phyloP scores from a whole-genome alignment of 75 land plant species.

The Adiantum capillusveneris region DNA sequence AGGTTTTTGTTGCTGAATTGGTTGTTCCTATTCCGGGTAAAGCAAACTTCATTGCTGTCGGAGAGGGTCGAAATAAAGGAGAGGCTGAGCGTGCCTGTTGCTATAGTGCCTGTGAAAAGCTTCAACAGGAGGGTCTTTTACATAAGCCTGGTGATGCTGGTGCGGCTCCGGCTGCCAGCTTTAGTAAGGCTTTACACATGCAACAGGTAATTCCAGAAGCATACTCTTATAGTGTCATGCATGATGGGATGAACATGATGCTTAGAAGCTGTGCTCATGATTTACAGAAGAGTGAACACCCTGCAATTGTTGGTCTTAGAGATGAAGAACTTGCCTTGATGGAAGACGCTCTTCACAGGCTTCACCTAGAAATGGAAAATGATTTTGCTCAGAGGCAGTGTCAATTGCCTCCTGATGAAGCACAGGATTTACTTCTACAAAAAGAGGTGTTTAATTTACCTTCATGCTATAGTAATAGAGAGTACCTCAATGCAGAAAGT shows the following conservation, averaged over 20 bases:
- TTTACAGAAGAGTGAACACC: conserved; percentile 20
- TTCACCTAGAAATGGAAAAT: conserved; percentile 12
- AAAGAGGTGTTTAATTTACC: neutral
- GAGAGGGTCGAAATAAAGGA: conserved; percentile 23
- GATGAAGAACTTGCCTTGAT: conserved; percentile 26
- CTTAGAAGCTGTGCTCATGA: neutral
- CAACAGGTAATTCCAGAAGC: conserved; percentile 12
- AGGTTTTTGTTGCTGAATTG: conserved; percentile 28
- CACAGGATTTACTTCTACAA: neutral
- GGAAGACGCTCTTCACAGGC: conserved; percentile 18
- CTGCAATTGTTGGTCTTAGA: conserved; percentile 20
- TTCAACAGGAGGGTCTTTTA: conserved; percentile 18
- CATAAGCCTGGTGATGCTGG: conserved; percentile 13
- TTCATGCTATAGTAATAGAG: conserved; percentile 1
- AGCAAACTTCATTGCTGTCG: conserved; percentile 22
- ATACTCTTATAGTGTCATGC: neutral
- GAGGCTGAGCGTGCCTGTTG: conserved; percentile 31
- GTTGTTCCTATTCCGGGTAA: conserved; percentile 17
- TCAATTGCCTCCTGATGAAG: conserved; percentile 4
- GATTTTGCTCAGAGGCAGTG: neutral
- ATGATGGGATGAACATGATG: neutral
- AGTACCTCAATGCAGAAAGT: conserved; percentile 18
- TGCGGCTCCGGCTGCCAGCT: conserved; percentile 3
- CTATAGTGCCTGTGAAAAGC: conserved; percentile 23
- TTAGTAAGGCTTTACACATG: conserved; percentile 15